Evolutionary conservation across 2,329 filamentous ascomycete species (phyloP).

Genomic region (Nothophaeocryptopus gaeumannii): DNA sequence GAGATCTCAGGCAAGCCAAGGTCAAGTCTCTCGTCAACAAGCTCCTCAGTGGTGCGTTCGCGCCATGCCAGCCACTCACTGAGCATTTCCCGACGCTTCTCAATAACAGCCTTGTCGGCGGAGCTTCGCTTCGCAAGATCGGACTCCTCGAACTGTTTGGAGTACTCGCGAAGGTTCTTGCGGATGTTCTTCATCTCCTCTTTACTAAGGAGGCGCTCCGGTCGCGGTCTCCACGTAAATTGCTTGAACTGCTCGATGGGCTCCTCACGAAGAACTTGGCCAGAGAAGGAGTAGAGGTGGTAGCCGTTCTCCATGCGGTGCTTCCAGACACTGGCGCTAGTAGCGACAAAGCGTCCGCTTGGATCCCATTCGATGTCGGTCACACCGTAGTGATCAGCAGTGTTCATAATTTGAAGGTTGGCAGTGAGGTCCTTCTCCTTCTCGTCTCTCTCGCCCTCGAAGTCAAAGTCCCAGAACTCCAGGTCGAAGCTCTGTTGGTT

Average conservation of each 20-base stretch:
- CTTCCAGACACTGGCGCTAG: slow-evolving; percentile 92
- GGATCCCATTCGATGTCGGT: slow-evolving; percentile 99
- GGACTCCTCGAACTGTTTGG: slow-evolving; percentile 89
- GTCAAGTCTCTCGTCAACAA: slow-evolving; percentile 67
- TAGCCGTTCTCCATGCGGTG: slow-evolving; percentile 99
- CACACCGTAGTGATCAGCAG: slow-evolving; percentile 91
- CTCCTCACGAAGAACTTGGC: slow-evolving; percentile 83
- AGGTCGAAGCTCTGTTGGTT: slow-evolving; percentile 92
- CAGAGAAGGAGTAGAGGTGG: slow-evolving; percentile 96
- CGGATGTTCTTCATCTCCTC: slow-evolving; percentile 97
- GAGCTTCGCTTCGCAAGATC: slow-evolving; percentile 91
- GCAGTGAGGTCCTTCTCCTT: slow-evolving; percentile 90
- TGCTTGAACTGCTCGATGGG: slow-evolving; percentile 97
- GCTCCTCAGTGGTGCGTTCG: slow-evolving; percentile 66
- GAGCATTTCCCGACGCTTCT: slow-evolving; percentile 76
- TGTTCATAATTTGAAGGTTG: slow-evolving; percentile 93
- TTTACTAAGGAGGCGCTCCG: slow-evolving; percentile 84
- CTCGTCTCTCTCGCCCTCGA: slow-evolving; percentile 88
- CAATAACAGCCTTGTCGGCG: slow-evolving; percentile 89
- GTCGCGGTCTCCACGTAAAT: slow-evolving; percentile 89
- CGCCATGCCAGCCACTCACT: slow-evolving; percentile 89
- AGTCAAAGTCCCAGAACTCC: slow-evolving; percentile 97
- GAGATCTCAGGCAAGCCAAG: slow-evolving; percentile 65
- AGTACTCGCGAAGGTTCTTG: slow-evolving; percentile 98
- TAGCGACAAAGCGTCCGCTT: slow-evolving; percentile 89